Percentiles rank a stretch among this genome's conserved stretches.
Evolutionary conservation across 768 basidiomycete species (phyloP).

Genomic region (Amanita jacksonii): DNA sequence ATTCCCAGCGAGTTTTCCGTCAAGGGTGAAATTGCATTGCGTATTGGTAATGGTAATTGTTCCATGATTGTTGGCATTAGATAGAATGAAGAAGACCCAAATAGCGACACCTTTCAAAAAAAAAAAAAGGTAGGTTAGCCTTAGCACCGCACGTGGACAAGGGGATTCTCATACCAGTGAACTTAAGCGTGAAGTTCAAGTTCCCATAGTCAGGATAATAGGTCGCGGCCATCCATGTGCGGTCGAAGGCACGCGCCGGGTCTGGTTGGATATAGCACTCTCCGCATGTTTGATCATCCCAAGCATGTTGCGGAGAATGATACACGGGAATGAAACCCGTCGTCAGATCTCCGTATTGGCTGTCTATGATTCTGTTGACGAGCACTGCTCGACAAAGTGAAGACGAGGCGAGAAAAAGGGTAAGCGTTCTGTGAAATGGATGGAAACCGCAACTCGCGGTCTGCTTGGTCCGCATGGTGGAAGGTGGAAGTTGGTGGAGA

Average conservation of each 20-base stretch:
- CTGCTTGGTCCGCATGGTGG: too few species aligned
- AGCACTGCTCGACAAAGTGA: slow-evolving; percentile 10
- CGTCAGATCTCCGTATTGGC: slow-evolving; percentile 22
- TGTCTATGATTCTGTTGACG: slow-evolving; percentile 29
- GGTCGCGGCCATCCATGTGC: slow-evolving; percentile 27
- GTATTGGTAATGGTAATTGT: slow-evolving; percentile 16
- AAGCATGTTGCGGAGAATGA: slow-evolving; percentile 15
- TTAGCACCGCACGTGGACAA: too few species aligned
- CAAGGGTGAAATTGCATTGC: slow-evolving; percentile 24
- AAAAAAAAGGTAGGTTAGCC: too few species aligned
- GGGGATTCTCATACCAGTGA: slow-evolving; percentile 1
- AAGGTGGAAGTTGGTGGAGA: too few species aligned
- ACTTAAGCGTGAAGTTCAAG: slow-evolving; percentile 13
- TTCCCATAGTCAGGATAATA: slow-evolving; percentile 17
- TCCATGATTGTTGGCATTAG: slow-evolving; percentile 1
- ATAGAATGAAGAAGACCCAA: slow-evolving; percentile 11
- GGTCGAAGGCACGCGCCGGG: slow-evolving; percentile 12
- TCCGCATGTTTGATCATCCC: slow-evolving; percentile 17
- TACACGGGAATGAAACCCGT: slow-evolving; percentile 20
- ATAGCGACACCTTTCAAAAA: slow-evolving; percentile 11
- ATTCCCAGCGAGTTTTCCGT: slow-evolving; percentile 13
- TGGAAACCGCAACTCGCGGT: too few species aligned
- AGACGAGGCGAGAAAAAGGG: not conserved
- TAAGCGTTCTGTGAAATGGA: too few species aligned
- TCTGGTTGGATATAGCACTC: slow-evolving; percentile 20